Evolutionary conservation across 202 grass and related monocot genomes (phyloP).

Genomic region (Hordeum pubiflorum): DNA sequence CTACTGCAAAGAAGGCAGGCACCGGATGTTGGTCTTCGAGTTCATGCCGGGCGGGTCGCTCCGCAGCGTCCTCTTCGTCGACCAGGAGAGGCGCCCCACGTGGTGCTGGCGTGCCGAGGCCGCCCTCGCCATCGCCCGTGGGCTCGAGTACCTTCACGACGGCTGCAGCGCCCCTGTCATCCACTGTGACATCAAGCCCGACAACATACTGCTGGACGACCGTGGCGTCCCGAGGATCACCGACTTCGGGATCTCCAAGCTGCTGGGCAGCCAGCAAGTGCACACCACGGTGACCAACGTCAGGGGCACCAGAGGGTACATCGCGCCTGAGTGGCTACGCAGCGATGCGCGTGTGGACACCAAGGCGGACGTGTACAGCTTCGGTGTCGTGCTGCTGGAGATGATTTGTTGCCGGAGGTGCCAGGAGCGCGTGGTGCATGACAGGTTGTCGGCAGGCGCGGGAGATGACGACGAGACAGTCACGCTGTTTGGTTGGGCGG

Average conservation of each 20-base stretch:
- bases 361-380: neutral
- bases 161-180: neutral
- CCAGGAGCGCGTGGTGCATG: neutral
- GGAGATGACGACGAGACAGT: too few species aligned
- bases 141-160: neutral
- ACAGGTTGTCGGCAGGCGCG: too few species aligned
- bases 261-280: neutral
- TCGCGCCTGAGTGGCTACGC: neutral
- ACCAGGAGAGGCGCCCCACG: neutral
- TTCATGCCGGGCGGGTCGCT: neutral
- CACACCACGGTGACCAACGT: neutral
- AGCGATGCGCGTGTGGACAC: neutral
- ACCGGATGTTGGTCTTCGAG: neutral
- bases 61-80: neutral
- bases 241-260: neutral
- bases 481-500: too few species aligned
- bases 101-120: too few species aligned
- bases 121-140: neutral
- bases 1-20: neutral
- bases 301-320: neutral
- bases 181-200: neutral
- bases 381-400: neutral
- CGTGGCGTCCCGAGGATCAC: neutral
- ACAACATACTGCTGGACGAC: neutral
- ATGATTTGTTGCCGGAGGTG: neutral